Base-by-base conservation (phyloP, 345 rosid species). In the Rhodamnia rubescens region DNA sequence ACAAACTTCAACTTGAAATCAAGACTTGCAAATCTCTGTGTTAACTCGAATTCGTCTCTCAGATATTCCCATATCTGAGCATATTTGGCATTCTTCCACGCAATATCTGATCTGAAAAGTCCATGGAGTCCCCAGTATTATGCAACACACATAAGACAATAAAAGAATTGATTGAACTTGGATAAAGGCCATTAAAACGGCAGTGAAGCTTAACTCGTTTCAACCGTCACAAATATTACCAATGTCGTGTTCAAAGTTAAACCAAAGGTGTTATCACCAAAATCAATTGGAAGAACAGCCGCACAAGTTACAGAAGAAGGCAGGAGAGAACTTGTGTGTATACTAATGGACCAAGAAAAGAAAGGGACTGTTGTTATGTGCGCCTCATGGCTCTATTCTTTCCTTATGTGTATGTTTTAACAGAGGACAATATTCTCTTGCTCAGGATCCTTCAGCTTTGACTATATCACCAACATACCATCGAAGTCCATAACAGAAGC, bases 21-120 rank as follows among this genome's bases (percentile, higher is more conserved):
- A 83, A 96, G 99, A 90, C 93, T 95, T 59, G 95, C 98, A 87
- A 96, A 96, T 89, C 98, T 95, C 88, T 92, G 95, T n/a, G 96
- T 92, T 85, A 96, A 87, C 88, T 96, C 98, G 86, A 96, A 96
- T 88, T 96, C 99, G 85, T 95, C 99, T 86, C 99, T 92, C n/a
- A 96, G 92, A 87, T 92, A 96, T 89, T 96, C 98, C 97, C 97
- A 94, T 92, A 94, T 94, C 92, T 94, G 95, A 75, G 93, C 95
- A 88, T 93, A 97, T 88, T 96, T 97, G 7, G 98, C 99, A 89
- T 97, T 95, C 88, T 97, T 97, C 99, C 99, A 97, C 24, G 99
- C 99, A 83, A 96, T 97, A 88, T 97, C 99, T 21, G 98, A 97
- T 90, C 99, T 97, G 92, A 59, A 55, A 84, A 50, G 47, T 44